A percentile compares a stretch with the other conserved stretches of the same genome.
These are phyloP conservation scores for Oxytropis ochrocephala DNA, from an alignment of 306 rosid species.

Conservation along the genomic window DNA sequence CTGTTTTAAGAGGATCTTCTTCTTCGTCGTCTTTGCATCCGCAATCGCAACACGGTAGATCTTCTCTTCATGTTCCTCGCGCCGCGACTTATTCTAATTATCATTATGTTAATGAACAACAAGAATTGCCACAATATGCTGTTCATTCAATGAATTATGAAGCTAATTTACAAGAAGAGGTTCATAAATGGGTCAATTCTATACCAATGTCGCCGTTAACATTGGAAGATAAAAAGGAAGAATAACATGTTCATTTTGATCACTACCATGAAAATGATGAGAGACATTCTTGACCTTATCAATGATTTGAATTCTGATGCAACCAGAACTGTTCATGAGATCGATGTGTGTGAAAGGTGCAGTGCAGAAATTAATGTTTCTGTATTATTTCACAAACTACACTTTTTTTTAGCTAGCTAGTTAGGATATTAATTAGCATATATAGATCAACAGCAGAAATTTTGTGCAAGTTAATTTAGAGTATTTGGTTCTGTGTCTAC, in stretches of 20 bases:
- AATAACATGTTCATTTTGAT: neutral
- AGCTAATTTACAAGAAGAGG: neutral
- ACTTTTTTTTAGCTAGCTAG: too few species aligned
- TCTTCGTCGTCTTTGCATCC: too few species aligned
- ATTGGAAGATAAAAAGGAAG: neutral
- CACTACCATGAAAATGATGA: too few species aligned
- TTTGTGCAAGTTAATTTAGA: too few species aligned
- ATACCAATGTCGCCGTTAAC: conserved; percentile 1
- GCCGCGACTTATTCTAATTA: too few species aligned
- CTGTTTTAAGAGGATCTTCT: conserved; percentile 22
- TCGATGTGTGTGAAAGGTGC: conserved; percentile 39
- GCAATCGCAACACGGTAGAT: neutral
- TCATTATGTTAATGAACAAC: neutral
- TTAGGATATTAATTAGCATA: too few species aligned
- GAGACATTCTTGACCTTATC: conserved; percentile 22
- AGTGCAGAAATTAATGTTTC: too few species aligned
- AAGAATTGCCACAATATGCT: too few species aligned
- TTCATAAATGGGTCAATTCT: neutral
- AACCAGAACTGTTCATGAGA: neutral
- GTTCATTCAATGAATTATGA: too few species aligned
- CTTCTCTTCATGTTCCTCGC: neutral
- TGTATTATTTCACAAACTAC: conserved; percentile 32
- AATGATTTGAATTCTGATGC: conserved; percentile 21
- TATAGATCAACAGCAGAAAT: too few species aligned
- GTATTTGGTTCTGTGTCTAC: too few species aligned